Conservation (phyloP, 2,329 filamentous ascomycete genomes). For the Botrytis medusae region DNA sequence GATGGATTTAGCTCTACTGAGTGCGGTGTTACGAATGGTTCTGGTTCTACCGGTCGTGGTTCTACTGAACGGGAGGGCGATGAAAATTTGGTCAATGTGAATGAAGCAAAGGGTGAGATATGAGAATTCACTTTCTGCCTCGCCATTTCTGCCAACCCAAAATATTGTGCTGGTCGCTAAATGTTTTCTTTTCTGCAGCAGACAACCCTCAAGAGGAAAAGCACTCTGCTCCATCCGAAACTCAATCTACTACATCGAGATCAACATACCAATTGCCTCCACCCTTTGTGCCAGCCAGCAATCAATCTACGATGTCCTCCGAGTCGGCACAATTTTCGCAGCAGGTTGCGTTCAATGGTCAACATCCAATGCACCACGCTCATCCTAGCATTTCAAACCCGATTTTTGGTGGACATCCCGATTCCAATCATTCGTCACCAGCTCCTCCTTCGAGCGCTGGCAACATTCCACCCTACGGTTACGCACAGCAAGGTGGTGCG, state of each 20-base stretch:
- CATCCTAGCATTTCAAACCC: constrained; percentile 57
- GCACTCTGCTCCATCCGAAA: constrained; percentile 32
- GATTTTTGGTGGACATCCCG: constrained; percentile 55
- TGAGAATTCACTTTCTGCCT: constrained; percentile 17
- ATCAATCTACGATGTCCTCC: constrained; percentile 28
- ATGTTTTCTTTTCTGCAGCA: constrained; percentile 3
- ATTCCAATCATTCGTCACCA: constrained; percentile 59
- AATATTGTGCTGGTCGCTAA: constrained; percentile 20
- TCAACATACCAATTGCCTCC: constrained; percentile 47
- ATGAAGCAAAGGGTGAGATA: constrained; percentile 28
- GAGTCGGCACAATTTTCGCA: constrained; percentile 27
- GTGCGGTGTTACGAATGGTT: neutral
- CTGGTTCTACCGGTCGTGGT: neutral
- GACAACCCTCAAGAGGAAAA: constrained; percentile 26
- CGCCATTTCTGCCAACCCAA: neutral
- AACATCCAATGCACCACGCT: constrained; percentile 48
- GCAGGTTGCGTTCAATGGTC: constrained; percentile 31
- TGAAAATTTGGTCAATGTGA: neutral
- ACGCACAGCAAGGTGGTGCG: constrained; percentile 25
- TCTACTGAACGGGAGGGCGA: constrained; percentile 3
- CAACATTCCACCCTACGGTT: constrained; percentile 41
- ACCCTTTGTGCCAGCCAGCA: constrained; percentile 44
- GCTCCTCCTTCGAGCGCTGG: constrained; percentile 52
- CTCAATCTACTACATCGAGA: constrained; percentile 33
- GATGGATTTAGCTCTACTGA: constrained; percentile 12